These are phyloP conservation scores for Metschnikowia koreensis DNA, from an alignment of 805 yeast species.

Conservation along the genomic window DNA sequence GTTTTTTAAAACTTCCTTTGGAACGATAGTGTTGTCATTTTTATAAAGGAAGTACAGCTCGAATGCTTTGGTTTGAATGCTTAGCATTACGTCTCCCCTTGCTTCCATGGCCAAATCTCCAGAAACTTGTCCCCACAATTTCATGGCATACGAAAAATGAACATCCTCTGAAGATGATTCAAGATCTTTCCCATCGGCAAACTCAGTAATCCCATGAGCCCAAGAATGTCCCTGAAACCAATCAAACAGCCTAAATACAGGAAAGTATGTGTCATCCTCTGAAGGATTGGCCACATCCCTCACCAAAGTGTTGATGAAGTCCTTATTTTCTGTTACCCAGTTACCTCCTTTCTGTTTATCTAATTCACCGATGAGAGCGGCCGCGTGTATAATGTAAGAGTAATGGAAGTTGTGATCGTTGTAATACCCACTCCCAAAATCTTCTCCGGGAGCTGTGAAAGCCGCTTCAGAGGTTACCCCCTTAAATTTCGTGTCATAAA, in stretches of 20 bases:
- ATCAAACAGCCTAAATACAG: slow-evolving; percentile 64
- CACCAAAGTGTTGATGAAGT: slow-evolving; percentile 59
- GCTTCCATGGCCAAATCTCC: slow-evolving; percentile 52
- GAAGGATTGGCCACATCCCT: slow-evolving; percentile 70
- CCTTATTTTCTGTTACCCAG: slow-evolving; percentile 49
- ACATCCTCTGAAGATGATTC: slow-evolving; percentile 73
- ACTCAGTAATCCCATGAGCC: slow-evolving; percentile 65
- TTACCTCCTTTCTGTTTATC: slow-evolving; percentile 59
- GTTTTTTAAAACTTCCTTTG: slow-evolving; percentile 50
- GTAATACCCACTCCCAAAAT: slow-evolving; percentile 73
- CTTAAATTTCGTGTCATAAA: slow-evolving; percentile 53
- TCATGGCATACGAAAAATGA: slow-evolving; percentile 65
- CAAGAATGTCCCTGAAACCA: slow-evolving; percentile 74
- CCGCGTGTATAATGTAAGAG: slow-evolving; percentile 80
- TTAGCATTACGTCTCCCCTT: slow-evolving; percentile 58
- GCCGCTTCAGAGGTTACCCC: slow-evolving; percentile 55
- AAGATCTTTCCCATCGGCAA: slow-evolving; percentile 69
- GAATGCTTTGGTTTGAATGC: slow-evolving; percentile 54
- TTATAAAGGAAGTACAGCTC: slow-evolving; percentile 52
- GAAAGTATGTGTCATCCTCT: slow-evolving; percentile 52
- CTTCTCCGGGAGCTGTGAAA: slow-evolving; percentile 19
- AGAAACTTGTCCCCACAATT: slow-evolving; percentile 62
- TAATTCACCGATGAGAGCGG: slow-evolving; percentile 70
- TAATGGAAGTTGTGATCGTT: slow-evolving; percentile 89
- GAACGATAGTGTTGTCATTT: slow-evolving; percentile 45